Evolutionary conservation across 352 stramenopile genomes (phyloP).

Genomic region (Globisporangium okanoganense): DNA sequence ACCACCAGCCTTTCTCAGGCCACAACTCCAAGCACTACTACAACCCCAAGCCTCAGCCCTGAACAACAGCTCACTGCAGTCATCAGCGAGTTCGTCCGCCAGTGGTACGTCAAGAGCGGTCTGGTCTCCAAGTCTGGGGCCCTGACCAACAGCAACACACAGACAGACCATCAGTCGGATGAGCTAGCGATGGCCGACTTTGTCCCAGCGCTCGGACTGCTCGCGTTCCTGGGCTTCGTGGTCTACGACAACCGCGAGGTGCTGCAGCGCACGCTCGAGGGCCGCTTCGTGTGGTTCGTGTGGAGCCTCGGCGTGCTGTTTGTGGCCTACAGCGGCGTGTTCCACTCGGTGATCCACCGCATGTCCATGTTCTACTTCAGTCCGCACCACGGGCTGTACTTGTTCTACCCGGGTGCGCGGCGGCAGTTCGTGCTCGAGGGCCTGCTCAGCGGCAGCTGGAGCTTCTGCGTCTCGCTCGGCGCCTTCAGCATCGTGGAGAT

Average conservation of each 20-base stretch:
- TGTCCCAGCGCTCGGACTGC: conserved; percentile 31
- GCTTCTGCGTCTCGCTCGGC: conserved; percentile 53
- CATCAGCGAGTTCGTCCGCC: conserved; percentile 27
- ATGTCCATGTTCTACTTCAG: conserved; percentile 49
- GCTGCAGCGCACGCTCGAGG: conserved; percentile 29
- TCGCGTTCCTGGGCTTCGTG: conserved; percentile 30
- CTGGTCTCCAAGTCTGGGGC: neutral
- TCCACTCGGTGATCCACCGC: conserved; percentile 60
- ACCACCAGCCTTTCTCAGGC: neutral
- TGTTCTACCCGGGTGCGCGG: conserved; percentile 57
- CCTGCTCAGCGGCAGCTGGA: conserved; percentile 54
- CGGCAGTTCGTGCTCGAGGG: conserved; percentile 70
- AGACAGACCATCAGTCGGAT: conserved; percentile 8
- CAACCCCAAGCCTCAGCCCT: neutral
- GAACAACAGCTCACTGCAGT: conserved; percentile 10
- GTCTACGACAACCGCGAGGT: conserved; percentile 39
- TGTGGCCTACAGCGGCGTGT: conserved; percentile 53
- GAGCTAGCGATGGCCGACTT: conserved; percentile 27
- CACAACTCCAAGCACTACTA: neutral
- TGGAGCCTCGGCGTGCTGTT: conserved; percentile 50
- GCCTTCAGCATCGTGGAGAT: conserved; percentile 47
- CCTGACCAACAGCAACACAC: neutral
- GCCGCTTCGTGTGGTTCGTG: conserved; percentile 51
- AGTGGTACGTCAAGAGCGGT: conserved; percentile 19
- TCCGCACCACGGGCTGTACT: conserved; percentile 44